A percentile compares a stretch with the other conserved stretches of the same genome.
These are phyloP conservation scores for Xylaria palmicola DNA, from an alignment of 495 filamentous ascomycete genomes.

Conservation along the genomic window DNA sequence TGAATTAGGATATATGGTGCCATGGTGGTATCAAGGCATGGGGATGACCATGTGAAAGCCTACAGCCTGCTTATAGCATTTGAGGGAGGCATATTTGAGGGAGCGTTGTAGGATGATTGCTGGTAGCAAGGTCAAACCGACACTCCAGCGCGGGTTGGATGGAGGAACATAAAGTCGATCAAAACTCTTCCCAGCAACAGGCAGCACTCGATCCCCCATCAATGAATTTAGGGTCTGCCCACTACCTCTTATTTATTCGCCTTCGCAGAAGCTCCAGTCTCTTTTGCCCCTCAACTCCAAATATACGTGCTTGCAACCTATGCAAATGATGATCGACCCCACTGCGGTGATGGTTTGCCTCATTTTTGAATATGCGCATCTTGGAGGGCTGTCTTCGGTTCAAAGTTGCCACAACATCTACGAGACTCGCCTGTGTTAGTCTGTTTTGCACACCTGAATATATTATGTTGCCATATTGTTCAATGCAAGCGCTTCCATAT, in stretches of 20 bases:
- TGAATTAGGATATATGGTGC: slow-evolving; percentile 8
- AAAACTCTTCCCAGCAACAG: background rate
- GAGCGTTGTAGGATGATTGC: background rate
- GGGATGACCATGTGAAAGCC: background rate
- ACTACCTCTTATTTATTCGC: background rate
- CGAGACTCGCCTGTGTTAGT: background rate
- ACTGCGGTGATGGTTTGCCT: background rate
- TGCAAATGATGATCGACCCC: background rate
- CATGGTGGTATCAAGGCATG: slow-evolving; percentile 15
- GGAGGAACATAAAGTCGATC: too few species aligned
- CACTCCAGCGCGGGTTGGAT: too few species aligned
- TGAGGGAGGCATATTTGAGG: background rate
- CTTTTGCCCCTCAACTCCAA: background rate
- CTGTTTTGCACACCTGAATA: background rate
- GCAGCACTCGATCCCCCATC: background rate
- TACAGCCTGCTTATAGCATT: background rate
- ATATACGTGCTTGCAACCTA: background rate
- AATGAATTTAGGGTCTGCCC: background rate
- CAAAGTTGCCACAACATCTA: background rate
- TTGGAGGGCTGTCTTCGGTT: background rate
- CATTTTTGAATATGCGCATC: background rate
- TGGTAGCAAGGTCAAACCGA: too few species aligned
- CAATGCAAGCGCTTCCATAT: background rate
- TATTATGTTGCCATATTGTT: background rate
- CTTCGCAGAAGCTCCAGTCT: background rate